phyloP scores from a whole-genome alignment of 1,284 basidiomycete species.

The Xerocomus nothofagi region DNA sequence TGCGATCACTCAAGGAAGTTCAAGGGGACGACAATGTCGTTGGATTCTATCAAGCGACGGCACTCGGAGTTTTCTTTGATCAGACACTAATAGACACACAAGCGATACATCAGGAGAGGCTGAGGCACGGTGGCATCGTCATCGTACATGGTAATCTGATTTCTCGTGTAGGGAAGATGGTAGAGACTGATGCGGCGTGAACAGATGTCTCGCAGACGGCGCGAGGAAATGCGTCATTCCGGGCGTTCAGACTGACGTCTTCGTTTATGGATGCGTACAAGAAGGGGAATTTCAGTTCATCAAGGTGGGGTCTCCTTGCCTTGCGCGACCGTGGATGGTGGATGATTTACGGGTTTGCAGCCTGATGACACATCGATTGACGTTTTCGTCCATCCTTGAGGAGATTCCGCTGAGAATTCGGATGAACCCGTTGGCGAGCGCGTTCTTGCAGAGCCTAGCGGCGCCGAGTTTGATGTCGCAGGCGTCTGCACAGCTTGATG shows the following conservation, averaged over 20 bases:
- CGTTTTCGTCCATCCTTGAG: conserved; percentile 87
- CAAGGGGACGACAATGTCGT: conserved; percentile 94
- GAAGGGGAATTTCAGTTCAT: conserved; percentile 83
- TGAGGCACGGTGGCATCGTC: conserved; percentile 85
- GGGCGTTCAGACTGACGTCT: conserved; percentile 86
- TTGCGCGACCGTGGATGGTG: conserved; percentile 9
- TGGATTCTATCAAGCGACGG: conserved; percentile 94
- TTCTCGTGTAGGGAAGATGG: background rate
- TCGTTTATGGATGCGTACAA: conserved; percentile 87
- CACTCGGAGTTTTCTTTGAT: conserved; percentile 89
- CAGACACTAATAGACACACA: conserved; percentile 90
- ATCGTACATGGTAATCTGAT: conserved; percentile 76
- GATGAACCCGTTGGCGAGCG: conserved; percentile 82
- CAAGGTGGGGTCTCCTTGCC: conserved; percentile 53
- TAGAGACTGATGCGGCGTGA: conserved; percentile 18
- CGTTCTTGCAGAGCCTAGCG: conserved; percentile 79
- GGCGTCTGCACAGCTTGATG: conserved; percentile 41
- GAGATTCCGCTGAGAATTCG: conserved; percentile 90
- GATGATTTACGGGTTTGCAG: conserved; percentile 43
- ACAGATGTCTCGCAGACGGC: conserved; percentile 72
- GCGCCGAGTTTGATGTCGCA: conserved; percentile 38
- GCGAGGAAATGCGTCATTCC: conserved; percentile 87
- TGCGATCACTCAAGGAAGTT: conserved; percentile 87
- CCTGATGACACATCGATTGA: conserved; percentile 83
- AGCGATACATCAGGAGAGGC: conserved; percentile 75